Conservation (phyloP, 2,329 filamentous ascomycete species). For the Pestalotiopsis sp. region DNA sequence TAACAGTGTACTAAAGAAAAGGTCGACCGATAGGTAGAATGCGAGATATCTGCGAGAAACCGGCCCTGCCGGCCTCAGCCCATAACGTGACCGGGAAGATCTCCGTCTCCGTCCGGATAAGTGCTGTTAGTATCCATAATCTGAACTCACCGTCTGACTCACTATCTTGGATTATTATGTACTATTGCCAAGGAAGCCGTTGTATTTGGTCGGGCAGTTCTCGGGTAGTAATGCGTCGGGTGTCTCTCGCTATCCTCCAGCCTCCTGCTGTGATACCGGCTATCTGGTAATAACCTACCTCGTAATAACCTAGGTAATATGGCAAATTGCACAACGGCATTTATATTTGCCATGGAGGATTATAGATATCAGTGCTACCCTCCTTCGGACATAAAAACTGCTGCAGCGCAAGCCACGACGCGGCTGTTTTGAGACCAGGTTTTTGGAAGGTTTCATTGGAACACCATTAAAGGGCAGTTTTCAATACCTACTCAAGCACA, state of each 20-base stretch:
- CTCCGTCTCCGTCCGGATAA: not conserved
- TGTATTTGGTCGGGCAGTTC: not conserved
- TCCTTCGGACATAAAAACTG: too few species aligned
- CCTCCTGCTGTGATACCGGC: not conserved
- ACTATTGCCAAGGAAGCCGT: not conserved
- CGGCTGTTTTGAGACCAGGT: too few species aligned
- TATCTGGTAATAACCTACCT: not conserved
- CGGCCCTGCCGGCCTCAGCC: not conserved
- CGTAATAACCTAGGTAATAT: too few species aligned
- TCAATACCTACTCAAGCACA: too few species aligned
- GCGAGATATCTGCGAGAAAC: not conserved
- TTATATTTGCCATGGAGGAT: too few species aligned
- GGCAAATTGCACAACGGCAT: too few species aligned
- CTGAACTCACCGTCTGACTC: not conserved
- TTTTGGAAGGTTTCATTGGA: too few species aligned
- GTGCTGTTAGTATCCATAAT: not conserved
- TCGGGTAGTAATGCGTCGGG: not conserved
- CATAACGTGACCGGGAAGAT: not conserved
- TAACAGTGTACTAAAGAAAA: not conserved
- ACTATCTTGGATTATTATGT: not conserved
- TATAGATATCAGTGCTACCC: too few species aligned
- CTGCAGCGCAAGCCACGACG: too few species aligned
- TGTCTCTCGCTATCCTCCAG: not conserved
- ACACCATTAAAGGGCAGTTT: too few species aligned
- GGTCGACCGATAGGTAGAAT: not conserved